These are phyloP conservation scores for Boletellus ananiceps DNA, from an alignment of 768 basidiomycete genomes.

Conservation along the genomic window DNA sequence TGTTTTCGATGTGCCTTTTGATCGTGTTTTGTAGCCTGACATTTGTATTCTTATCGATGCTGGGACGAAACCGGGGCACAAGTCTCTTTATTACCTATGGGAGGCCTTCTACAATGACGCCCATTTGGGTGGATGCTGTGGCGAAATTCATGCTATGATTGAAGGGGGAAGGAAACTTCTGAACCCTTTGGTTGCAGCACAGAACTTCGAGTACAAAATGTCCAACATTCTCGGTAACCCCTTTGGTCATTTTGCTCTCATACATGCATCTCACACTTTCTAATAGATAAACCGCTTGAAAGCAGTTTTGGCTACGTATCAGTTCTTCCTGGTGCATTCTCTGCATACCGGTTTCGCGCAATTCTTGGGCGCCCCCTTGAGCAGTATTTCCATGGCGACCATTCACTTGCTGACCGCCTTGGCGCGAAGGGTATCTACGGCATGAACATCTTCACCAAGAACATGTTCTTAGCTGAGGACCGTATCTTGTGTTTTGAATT, in stretches of 20 bases:
- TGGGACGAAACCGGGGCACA: slow-evolving; percentile 94
- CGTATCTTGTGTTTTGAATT: slow-evolving; percentile 97
- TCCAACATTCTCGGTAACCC: slow-evolving; percentile 82
- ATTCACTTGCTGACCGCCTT: slow-evolving; percentile 85
- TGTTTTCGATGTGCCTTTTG: slow-evolving; percentile 1
- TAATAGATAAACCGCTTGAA: slow-evolving; percentile 84
- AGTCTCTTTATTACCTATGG: slow-evolving; percentile 94
- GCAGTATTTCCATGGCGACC: slow-evolving; percentile 85
- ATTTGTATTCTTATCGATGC: slow-evolving; percentile 91
- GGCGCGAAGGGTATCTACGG: slow-evolving; percentile 93
- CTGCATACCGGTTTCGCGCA: slow-evolving; percentile 90
- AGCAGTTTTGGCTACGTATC: slow-evolving; percentile 95
- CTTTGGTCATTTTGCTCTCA: not conserved
- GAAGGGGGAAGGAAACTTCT: slow-evolving; percentile 87
- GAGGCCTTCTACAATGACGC: slow-evolving; percentile 83
- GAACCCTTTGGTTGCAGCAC: slow-evolving; percentile 90
- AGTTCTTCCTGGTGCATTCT: slow-evolving; percentile 94
- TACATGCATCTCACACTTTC: slow-evolving; percentile 6
- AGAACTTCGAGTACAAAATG: slow-evolving; percentile 99
- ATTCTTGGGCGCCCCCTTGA: slow-evolving; percentile 84
- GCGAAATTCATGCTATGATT: slow-evolving; percentile 97
- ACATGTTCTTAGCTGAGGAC: slow-evolving; percentile 89
- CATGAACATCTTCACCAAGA: slow-evolving; percentile 97
- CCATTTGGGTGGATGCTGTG: slow-evolving; percentile 82
- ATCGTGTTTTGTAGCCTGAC: slow-evolving; percentile 58